A percentile compares a stretch with the other conserved stretches of the same genome.
These are phyloP conservation scores for Phragmites australis DNA, from an alignment of 176 grass and related monocot species.

Conservation along the genomic window DNA sequence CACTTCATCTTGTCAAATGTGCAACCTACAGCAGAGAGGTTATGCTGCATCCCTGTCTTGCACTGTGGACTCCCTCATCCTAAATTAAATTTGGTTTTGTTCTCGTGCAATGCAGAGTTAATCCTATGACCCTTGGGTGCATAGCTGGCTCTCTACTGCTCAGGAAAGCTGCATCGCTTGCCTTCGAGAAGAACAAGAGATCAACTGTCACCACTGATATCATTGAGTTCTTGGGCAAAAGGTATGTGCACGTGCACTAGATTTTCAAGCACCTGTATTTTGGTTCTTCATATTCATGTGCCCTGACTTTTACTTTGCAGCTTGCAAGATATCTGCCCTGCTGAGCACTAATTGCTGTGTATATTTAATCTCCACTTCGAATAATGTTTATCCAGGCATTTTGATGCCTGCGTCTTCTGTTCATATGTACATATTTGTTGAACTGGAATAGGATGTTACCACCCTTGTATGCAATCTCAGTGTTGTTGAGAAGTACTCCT, in stretches of 20 bases:
- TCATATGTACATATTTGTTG: neutral
- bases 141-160: constrained; percentile 75
- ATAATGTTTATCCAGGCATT: neutral
- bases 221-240: constrained; percentile 62
- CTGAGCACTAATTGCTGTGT: constrained; percentile 24
- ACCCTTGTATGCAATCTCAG: neutral
- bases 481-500: neutral
- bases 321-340: constrained; percentile 75
- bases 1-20: constrained; percentile 53
- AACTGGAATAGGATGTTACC: neutral
- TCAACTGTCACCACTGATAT: constrained; percentile 83
- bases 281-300: constrained; percentile 15
- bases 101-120: constrained; percentile 47
- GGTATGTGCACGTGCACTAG: constrained; percentile 8
- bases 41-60: constrained; percentile 16
- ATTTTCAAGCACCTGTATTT: neutral
- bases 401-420: neutral
- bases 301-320: constrained; percentile 43
- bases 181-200: constrained; percentile 70
- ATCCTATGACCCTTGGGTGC: constrained; percentile 83
- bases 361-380: neutral
- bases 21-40: constrained; percentile 60
- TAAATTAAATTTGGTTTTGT: neutral
- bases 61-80: neutral
- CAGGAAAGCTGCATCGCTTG: constrained; percentile 63